Conservation (phyloP, 805 yeast genomes). For the Isabelozyma heimii region DNA sequence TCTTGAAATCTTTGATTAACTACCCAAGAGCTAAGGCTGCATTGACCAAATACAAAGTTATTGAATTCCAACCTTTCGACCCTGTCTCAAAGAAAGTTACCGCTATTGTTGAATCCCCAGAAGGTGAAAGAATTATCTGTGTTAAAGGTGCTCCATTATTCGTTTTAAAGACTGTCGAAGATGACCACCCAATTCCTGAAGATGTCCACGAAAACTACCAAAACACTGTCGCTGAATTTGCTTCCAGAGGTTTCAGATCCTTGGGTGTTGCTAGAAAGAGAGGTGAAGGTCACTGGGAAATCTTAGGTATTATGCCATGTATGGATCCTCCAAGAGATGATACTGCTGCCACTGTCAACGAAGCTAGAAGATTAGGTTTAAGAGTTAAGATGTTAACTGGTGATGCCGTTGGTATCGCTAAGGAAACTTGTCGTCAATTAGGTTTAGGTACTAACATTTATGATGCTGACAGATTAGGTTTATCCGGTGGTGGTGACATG, state of each 20-base stretch:
- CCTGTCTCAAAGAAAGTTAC: slow-evolving; percentile 97
- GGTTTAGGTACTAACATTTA: slow-evolving; percentile 95
- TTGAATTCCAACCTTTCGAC: slow-evolving; percentile 96
- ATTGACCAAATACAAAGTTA: slow-evolving; percentile 88
- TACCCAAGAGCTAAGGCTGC: slow-evolving; percentile 94
- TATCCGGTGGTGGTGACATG: slow-evolving; percentile 92
- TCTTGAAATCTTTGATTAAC: slow-evolving; percentile 81
- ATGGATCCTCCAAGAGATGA: slow-evolving; percentile 99
- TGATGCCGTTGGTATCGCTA: slow-evolving; percentile 98
- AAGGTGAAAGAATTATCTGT: slow-evolving; percentile 91
- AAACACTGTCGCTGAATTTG: slow-evolving; percentile 96
- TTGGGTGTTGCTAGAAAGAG: slow-evolving; percentile 98
- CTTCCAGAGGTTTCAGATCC: slow-evolving; percentile 97
- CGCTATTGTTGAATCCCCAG: slow-evolving; percentile 93
- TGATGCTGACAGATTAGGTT: slow-evolving; percentile 95
- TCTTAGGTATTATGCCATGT: slow-evolving; percentile 97
- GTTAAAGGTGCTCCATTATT: slow-evolving; percentile 98
- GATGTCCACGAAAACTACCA: slow-evolving; percentile 91
- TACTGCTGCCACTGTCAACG: slow-evolving; percentile 90
- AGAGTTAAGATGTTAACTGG: slow-evolving; percentile 98
- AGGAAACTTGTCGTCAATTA: slow-evolving; percentile 97
- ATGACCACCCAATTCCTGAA: slow-evolving; percentile 94
- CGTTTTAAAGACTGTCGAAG: slow-evolving; percentile 95
- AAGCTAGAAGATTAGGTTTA: slow-evolving; percentile 88
- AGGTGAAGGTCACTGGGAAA: slow-evolving; percentile 98